Base-by-base conservation (phyloP, 2,329 filamentous ascomycete species). In the Paraconiothyrium sp. region DNA sequence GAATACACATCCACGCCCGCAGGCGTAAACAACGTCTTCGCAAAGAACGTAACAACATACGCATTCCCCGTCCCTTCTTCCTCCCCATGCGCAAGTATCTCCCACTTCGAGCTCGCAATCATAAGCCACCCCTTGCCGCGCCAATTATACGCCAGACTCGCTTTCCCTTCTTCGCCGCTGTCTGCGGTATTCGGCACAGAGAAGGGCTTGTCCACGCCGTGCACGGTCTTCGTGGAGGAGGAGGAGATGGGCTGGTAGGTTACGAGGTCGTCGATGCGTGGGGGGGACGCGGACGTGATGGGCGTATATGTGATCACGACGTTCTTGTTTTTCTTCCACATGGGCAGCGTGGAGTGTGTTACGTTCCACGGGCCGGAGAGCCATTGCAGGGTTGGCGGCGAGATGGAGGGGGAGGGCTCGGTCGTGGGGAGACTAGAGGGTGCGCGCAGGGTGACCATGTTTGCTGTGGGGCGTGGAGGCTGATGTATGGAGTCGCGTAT, bases 1-100 rank as follows among this genome's bases (percentile, higher is more conserved):
- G 87, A 89, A 77, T 94, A 95, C 10, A 96, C 78, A 78, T 97
- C 93, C 34, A 97, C 72, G 0, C 93, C 93, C 59, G 92, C 91
- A 65, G 90, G 90, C 7, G 92, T 95, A 69, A 97, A 96, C 48
- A 94, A 68, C 27, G 92, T 96, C 72, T 91, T 89, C 65, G 90
- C 89, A 77, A 97, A 97, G 84, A 90, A 94, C 4, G 92, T 96
- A 14, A 97, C 91, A 1, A 87, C 88, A 91, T 92, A 97, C 37
- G 80, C 68, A 68, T 85, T 84, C 77, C 78, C 79, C 8, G 66
- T 69, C 0, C 79, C 81, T 14, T 79, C 75, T 24, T 81, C 79
- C 73, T 90, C 85, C 5, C 92, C 92, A 84, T 88, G 94, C 3
- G 90, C 92, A 20, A 96, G 78, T 1, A 95, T 81, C 83, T 97